Conservation (phyloP, 371 early-diverging fungal species). For the Catenaria anguillulae region DNA sequence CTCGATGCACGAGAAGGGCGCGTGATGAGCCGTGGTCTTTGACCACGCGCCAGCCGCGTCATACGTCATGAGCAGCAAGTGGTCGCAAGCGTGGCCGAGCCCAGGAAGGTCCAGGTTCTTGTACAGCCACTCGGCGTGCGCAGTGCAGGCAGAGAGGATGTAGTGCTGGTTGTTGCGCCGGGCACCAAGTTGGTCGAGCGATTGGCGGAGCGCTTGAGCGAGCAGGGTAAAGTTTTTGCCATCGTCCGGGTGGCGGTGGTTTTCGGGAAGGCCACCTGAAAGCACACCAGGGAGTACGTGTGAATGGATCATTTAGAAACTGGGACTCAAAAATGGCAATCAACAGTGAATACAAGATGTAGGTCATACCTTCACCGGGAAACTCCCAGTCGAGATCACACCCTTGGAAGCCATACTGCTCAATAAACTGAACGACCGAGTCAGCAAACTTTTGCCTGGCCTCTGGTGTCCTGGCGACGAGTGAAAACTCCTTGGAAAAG, state of each 20-base stretch:
- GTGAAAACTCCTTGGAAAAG: not conserved
- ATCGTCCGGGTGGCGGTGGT: slow-evolving; percentile 4
- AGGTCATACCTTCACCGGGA: no score
- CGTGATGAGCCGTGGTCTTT: slow-evolving; percentile 5
- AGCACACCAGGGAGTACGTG: no score
- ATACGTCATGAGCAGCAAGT: slow-evolving; percentile 11
- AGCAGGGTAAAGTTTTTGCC: slow-evolving; percentile 5
- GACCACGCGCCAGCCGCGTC: slow-evolving; percentile 8
- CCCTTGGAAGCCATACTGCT: slow-evolving; percentile 10
- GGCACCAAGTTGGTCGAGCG: not conserved
- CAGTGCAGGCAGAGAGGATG: slow-evolving; percentile 3
- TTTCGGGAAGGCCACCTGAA: slow-evolving; percentile 5
- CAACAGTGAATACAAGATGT: no score
- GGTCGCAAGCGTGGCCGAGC: not conserved
- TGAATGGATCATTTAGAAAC: no score
- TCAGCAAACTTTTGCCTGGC: not conserved
- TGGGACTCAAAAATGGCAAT: no score
- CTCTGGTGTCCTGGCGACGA: not conserved
- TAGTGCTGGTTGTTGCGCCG: slow-evolving; percentile 1
- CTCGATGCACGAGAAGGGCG: slow-evolving; percentile 2
- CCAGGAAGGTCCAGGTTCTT: not conserved
- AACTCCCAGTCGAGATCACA: slow-evolving; percentile 10
- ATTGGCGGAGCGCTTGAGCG: not conserved
- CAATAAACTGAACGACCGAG: slow-evolving; percentile 1
- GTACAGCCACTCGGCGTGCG: not conserved